Evolutionary conservation across 108 stramenopile genomes (phyloP).

Genomic region (Stephanodiscus minutulus): DNA sequence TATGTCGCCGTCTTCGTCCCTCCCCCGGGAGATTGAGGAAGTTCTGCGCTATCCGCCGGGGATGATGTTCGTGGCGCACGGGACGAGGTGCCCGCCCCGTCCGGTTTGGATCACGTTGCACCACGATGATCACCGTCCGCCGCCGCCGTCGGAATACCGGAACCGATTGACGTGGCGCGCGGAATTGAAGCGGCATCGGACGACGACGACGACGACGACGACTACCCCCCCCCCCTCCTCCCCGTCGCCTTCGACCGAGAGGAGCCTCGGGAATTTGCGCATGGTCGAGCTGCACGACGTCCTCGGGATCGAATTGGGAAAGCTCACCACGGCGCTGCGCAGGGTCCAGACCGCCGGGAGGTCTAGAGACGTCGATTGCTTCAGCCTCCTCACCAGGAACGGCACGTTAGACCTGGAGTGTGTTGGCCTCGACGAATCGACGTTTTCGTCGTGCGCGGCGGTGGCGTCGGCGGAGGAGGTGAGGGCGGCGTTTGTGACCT

Average conservation of each 20-base stretch:
- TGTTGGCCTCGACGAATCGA: neutral
- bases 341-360: constrained; percentile 18
- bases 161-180: constrained; percentile 40
- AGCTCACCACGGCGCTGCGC: constrained; percentile 29
- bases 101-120: constrained; percentile 35
- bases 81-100: constrained; percentile 28
- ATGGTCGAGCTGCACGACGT: constrained; percentile 22
- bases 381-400: constrained; percentile 27
- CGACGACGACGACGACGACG: neutral
- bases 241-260: neutral
- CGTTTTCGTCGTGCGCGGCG: neutral
- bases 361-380: constrained; percentile 22
- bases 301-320: constrained; percentile 25
- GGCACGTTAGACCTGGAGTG: constrained; percentile 37
- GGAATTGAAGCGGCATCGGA: constrained; percentile 8
- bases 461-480: constrained; percentile 15
- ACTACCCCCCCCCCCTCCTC: neutral
- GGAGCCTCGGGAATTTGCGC: constrained; percentile 24
- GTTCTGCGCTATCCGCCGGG: constrained; percentile 12
- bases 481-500: constrained; percentile 7
- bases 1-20: neutral
- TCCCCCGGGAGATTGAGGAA: neutral
- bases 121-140: neutral
- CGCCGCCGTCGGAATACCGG: constrained; percentile 9
- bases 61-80: constrained; percentile 32